Percentiles rank a stretch among this genome's conserved stretches.
Conservation (phyloP, 805 yeast genomes). For the Candida michaelii region DNA sequence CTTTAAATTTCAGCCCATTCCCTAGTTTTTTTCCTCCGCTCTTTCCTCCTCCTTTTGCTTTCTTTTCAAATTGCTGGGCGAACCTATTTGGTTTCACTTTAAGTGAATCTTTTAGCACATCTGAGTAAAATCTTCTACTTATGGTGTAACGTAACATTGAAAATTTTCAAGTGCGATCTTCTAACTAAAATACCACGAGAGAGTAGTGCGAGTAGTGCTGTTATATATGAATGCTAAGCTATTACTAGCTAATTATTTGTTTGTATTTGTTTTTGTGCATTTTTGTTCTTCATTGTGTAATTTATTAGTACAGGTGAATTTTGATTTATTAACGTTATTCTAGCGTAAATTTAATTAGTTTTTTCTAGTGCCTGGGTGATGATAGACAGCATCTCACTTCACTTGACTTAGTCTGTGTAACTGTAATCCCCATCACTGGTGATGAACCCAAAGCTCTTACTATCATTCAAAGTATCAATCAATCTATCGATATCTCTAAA, state of each 20-base stretch:
- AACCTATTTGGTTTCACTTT: constrained; percentile 30
- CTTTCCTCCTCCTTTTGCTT: background rate
- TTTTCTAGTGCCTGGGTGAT: no score
- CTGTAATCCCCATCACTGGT: constrained; percentile 41
- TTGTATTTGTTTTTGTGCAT: no score
- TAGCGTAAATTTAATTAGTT: no score
- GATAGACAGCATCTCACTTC: no score
- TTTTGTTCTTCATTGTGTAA: no score
- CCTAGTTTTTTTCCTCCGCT: background rate
- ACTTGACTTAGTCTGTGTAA: constrained; percentile 9
- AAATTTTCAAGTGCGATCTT: constrained; percentile 9
- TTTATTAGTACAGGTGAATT: no score
- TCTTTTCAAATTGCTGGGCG: constrained; percentile 25
- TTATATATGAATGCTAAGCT: no score
- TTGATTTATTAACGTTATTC: no score
- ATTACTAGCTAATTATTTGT: no score
- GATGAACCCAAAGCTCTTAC: constrained; percentile 41
- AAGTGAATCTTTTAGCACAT: background rate
- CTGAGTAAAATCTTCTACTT: constrained; percentile 7
- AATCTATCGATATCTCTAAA: constrained; percentile 76
- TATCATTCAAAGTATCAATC: constrained; percentile 50
- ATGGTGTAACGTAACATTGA: constrained; percentile 1
- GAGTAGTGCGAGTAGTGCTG: background rate
- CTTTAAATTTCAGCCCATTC: no score
- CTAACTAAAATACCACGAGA: no score